phyloP scores from a whole-genome alignment of 2,329 filamentous ascomycete species.

The Eutypa lata region DNA sequence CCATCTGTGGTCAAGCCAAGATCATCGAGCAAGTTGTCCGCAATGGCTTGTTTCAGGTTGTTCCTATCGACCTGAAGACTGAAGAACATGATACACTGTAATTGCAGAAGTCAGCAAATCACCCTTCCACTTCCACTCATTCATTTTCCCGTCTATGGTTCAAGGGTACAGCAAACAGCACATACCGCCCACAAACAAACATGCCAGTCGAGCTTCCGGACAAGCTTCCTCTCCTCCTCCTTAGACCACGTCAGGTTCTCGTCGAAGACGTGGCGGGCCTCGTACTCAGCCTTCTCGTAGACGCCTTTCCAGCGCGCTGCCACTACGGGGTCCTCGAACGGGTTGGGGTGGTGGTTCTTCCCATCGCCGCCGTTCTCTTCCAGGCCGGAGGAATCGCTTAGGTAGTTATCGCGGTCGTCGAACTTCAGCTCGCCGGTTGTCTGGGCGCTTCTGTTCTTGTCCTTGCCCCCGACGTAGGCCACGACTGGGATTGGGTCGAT shows the following conservation, averaged over 20 bases:
- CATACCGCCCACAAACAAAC: conserved; percentile 39
- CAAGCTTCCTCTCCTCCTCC: conserved; percentile 49
- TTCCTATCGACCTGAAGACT: conserved; percentile 45
- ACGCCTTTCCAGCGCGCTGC: conserved; percentile 31
- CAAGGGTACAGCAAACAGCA: not conserved
- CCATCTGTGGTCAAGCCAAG: conserved; percentile 40
- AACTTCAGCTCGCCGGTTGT: not conserved
- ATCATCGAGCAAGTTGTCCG: conserved; percentile 43
- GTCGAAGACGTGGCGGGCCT: conserved; percentile 55
- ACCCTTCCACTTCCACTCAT: not conserved
- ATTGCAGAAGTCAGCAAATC: not conserved
- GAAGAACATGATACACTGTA: conserved; percentile 44
- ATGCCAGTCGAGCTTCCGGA: conserved; percentile 43
- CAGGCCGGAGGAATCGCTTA: not conserved
- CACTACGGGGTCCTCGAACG: conserved; percentile 25
- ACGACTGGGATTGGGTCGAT: not conserved
- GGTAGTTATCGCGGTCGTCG: not conserved
- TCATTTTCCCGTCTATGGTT: not conserved
- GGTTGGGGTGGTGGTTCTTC: conserved; percentile 27
- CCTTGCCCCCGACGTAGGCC: not conserved
- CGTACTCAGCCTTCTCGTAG: conserved; percentile 40
- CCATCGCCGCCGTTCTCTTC: not conserved
- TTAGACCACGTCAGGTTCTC: conserved; percentile 49
- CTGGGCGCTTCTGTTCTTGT: not conserved
- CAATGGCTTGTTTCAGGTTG: conserved; percentile 43